phyloP scores from a whole-genome alignment of 2,329 filamentous ascomycete genomes.

The Balansia obtecta region DNA sequence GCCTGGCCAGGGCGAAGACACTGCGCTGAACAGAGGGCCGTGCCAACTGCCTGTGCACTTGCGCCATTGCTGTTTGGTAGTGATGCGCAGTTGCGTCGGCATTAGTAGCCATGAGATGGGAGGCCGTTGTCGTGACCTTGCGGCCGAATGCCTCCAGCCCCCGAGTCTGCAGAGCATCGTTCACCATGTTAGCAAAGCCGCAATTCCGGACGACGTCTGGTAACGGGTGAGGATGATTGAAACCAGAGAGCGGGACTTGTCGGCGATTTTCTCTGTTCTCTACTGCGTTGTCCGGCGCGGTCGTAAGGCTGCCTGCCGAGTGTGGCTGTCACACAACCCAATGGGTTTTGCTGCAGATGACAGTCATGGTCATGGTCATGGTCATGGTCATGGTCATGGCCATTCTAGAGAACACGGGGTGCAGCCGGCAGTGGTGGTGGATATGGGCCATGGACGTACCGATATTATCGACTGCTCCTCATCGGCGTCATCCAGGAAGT shows the following conservation, averaged over 20 bases:
- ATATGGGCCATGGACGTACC: constrained; percentile 13
- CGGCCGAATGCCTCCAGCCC: constrained; percentile 86
- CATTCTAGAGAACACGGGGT: not conserved
- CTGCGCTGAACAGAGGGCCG: constrained; percentile 75
- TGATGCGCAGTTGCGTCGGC: constrained; percentile 42
- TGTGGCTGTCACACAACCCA: not conserved
- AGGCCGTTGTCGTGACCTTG: constrained; percentile 89
- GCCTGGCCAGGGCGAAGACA: constrained; percentile 83
- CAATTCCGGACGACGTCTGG: not conserved
- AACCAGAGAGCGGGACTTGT: no score
- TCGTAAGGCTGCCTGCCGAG: not conserved
- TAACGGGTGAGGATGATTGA: not conserved
- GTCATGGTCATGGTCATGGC: no score
- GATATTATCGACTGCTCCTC: constrained; percentile 36
- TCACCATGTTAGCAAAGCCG: constrained; percentile 7
- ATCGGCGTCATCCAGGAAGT: constrained; percentile 33
- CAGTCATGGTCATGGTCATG: not conserved
- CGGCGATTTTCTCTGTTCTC: not conserved
- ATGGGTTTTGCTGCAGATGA: not conserved
- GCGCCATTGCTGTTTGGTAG: constrained; percentile 78
- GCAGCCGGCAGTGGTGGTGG: not conserved
- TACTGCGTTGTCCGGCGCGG: not conserved
- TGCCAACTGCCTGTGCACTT: constrained; percentile 80
- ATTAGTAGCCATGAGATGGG: constrained; percentile 68
- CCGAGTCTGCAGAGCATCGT: constrained; percentile 47